Evolutionary conservation across 805 yeast genomes (phyloP).

Genomic region (Nakazawaea ambrosiae): DNA sequence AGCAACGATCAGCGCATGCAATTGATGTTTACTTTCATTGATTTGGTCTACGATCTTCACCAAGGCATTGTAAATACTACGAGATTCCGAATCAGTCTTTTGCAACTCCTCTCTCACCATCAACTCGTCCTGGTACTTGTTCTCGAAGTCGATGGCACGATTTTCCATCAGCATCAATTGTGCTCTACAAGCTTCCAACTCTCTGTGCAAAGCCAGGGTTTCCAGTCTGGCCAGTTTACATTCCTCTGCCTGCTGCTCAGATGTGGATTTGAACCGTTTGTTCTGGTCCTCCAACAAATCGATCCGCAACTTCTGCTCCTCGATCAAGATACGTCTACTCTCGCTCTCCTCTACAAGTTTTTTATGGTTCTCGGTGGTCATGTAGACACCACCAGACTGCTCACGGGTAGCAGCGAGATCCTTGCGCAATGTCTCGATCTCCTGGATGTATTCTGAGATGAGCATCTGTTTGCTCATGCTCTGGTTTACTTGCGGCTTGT

Average conservation of each 20-base stretch:
- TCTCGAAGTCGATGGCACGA: conserved; percentile 7
- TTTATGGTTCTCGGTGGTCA: conserved; percentile 46
- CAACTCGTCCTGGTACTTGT: conserved; percentile 11
- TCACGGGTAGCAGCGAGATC: conserved; percentile 59
- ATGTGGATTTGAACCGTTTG: conserved; percentile 30
- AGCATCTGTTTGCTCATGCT: conserved; percentile 52
- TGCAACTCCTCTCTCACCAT: conserved; percentile 14
- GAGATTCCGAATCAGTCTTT: conserved; percentile 11
- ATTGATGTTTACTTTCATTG: conserved; percentile 1
- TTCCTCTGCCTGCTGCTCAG: conserved; percentile 20
- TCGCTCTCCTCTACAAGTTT: conserved; percentile 34
- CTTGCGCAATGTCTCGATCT: conserved; percentile 47
- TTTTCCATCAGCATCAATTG: conserved; percentile 3
- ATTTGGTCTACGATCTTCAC: conserved; percentile 11
- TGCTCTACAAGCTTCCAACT: conserved; percentile 6
- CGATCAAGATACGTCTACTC: conserved; percentile 40
- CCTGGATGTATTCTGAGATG: conserved; percentile 44
- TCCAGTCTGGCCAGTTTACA: neutral
- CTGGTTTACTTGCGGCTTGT: conserved; percentile 62
- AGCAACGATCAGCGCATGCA: conserved; percentile 7
- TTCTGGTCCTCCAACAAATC: conserved; percentile 43
- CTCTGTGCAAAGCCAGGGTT: neutral
- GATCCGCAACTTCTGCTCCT: conserved; percentile 41
- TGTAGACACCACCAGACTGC: conserved; percentile 55
- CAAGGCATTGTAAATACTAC: conserved; percentile 4